phyloP scores from a whole-genome alignment of 1,139 yeast genomes.

The Magnusiomyces fungicola region DNA sequence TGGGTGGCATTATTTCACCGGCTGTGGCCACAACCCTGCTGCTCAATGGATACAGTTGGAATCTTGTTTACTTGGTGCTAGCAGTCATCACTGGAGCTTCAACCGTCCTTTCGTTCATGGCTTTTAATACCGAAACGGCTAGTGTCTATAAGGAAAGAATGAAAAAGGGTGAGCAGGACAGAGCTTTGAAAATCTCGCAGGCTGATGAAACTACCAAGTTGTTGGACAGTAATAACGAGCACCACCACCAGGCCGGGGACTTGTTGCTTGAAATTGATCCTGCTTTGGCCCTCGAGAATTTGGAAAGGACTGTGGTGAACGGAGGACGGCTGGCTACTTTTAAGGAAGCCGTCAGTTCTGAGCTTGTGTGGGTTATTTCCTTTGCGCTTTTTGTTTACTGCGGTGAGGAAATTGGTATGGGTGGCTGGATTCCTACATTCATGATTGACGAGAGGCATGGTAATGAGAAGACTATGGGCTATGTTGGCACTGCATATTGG shows the following conservation, averaged over 20 bases:
- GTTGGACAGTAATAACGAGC: neutral
- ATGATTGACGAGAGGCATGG: slow-evolving; percentile 51
- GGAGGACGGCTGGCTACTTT: neutral
- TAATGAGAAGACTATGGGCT: slow-evolving; percentile 42
- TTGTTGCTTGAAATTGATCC: neutral
- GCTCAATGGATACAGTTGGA: slow-evolving; percentile 45
- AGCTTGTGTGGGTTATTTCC: slow-evolving; percentile 47
- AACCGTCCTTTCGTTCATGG: slow-evolving; percentile 16
- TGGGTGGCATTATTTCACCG: slow-evolving; percentile 59
- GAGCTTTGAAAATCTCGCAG: neutral
- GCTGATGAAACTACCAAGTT: neutral
- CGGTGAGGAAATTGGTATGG: slow-evolving; percentile 61
- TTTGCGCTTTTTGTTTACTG: slow-evolving; percentile 54
- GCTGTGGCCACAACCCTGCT: slow-evolving; percentile 49
- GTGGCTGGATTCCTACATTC: slow-evolving; percentile 66
- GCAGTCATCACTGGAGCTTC: slow-evolving; percentile 36
- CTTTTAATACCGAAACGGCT: slow-evolving; percentile 22
- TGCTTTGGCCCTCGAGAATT: neutral
- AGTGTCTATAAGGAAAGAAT: slow-evolving; percentile 10
- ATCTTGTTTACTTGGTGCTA: slow-evolving; percentile 44
- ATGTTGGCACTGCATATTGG: slow-evolving; percentile 68
- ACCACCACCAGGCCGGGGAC: neutral
- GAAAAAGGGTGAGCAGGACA: neutral
- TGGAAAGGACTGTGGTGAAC: neutral
- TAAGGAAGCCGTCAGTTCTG: neutral